Evolutionary conservation across 2,329 filamentous ascomycete species (phyloP).

Genomic region (Pseudocercospora crystallina): DNA sequence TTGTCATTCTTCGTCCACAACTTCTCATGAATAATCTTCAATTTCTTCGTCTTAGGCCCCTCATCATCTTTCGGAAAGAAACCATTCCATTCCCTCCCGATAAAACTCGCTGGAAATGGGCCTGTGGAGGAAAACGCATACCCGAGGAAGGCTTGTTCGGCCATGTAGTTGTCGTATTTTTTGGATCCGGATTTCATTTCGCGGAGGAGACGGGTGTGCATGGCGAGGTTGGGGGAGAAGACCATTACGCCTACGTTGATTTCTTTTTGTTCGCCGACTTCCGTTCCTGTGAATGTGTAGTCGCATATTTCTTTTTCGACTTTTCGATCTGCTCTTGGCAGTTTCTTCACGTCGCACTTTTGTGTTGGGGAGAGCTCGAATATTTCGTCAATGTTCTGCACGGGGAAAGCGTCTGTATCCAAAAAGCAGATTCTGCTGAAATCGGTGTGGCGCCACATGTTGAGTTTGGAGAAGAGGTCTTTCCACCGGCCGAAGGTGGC

Average conservation of each 20-base stretch:
- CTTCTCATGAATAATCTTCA: constrained; percentile 27
- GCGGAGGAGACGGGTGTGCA: constrained; percentile 21
- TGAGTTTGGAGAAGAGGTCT: constrained; percentile 79
- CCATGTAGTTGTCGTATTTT: constrained; percentile 24
- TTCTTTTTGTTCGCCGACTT: constrained; percentile 16
- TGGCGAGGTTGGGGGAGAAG: constrained; percentile 22
- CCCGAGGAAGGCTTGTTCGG: constrained; percentile 24
- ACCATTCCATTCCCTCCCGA: constrained; percentile 23
- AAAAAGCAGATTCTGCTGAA: constrained; percentile 90
- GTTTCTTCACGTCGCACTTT: constrained; percentile 16
- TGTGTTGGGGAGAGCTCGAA: constrained; percentile 21
- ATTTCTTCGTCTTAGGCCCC: constrained; percentile 12
- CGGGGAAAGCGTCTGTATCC: constrained; percentile 67
- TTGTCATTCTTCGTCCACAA: constrained; percentile 18
- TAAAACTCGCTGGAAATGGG: constrained; percentile 18
- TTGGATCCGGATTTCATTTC: constrained; percentile 13
- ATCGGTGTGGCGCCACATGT: constrained; percentile 84
- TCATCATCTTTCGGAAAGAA: constrained; percentile 20
- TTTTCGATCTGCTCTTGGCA: constrained; percentile 23
- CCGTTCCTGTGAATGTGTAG: constrained; percentile 20
- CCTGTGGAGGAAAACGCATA: constrained; percentile 18
- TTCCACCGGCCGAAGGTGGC: constrained; percentile 18
- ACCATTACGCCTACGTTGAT: constrained; percentile 26
- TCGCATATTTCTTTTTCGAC: constrained; percentile 20
- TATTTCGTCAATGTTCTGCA: constrained; percentile 24